These are phyloP conservation scores for Paramecium pentaurelia DNA, from an alignment of 73 alveolate genomes.

Conservation along the genomic window DNA sequence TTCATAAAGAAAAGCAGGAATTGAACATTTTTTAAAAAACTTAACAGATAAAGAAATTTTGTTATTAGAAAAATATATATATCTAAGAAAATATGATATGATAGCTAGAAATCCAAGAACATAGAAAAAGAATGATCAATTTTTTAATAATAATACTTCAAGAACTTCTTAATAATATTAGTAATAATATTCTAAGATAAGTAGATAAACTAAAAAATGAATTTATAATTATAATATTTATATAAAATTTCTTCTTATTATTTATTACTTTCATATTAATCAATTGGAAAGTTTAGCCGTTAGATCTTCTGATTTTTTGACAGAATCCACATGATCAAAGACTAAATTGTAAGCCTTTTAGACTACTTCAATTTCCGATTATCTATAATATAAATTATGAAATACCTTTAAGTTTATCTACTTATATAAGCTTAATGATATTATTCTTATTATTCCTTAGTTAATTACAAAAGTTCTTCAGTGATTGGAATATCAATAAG, in stretches of 20 bases:
- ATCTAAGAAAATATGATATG: neutral
- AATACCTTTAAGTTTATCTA: constrained; percentile 14
- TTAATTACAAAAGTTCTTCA: neutral
- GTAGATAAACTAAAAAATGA: neutral
- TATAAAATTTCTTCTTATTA: neutral
- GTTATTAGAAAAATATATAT: neutral
- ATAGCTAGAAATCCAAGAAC: neutral
- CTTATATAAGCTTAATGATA: neutral
- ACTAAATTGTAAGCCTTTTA: neutral
- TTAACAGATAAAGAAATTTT: neutral
- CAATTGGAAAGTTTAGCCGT: neutral
- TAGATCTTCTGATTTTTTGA: neutral
- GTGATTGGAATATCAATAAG: constrained; percentile 42
- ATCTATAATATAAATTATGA: neutral
- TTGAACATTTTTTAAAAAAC: neutral
- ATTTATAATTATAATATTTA: neutral
- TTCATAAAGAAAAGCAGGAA: neutral
- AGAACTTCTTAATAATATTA: neutral
- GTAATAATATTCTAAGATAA: neutral
- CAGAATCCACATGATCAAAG: constrained; percentile 45
- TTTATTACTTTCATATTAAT: neutral
- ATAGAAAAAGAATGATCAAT: neutral
- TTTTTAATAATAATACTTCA: neutral
- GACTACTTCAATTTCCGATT: neutral
- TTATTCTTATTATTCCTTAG: neutral